Evolutionary conservation across 805 yeast genomes (phyloP).

Genomic region (Saccharomyces kudriavzevii): DNA sequence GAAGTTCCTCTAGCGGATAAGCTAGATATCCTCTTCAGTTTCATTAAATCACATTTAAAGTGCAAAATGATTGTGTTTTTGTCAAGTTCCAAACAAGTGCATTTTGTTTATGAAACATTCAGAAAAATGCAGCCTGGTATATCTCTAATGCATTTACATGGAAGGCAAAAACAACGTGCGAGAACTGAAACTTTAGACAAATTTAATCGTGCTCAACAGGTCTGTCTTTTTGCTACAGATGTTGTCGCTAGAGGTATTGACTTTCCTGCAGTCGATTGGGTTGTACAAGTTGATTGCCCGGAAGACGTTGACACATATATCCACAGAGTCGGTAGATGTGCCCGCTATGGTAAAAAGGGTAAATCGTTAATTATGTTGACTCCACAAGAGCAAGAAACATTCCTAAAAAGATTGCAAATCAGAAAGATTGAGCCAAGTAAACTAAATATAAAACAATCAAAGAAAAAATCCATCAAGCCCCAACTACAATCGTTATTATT

Average conservation of each 20-base stretch:
- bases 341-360: constrained; percentile 79
- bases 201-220: constrained; percentile 69
- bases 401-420: constrained; percentile 52
- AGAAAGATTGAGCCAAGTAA: constrained; percentile 63
- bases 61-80: constrained; percentile 73
- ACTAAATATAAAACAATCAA: constrained; percentile 67
- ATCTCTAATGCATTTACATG: constrained; percentile 75
- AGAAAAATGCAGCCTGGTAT: constrained; percentile 88
- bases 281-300: constrained; percentile 85
- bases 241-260: constrained; percentile 89
- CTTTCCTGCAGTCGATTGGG: constrained; percentile 92
- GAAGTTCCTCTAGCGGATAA: constrained; percentile 69
- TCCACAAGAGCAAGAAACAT: constrained; percentile 74
- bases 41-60: constrained; percentile 74
- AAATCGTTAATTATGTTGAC: constrained; percentile 74
- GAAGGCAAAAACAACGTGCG: constrained; percentile 85
- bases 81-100: constrained; percentile 85
- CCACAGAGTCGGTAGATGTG: constrained; percentile 86
- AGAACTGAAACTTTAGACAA: constrained; percentile 74
- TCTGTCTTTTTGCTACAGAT: constrained; percentile 83
- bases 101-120: constrained; percentile 80
- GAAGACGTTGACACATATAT: constrained; percentile 85
- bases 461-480: constrained; percentile 62
- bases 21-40: constrained; percentile 77
- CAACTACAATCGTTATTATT: constrained; percentile 87